Conservation (phyloP, 2,329 filamentous ascomycete genomes). For the Colletotrichum musae region DNA sequence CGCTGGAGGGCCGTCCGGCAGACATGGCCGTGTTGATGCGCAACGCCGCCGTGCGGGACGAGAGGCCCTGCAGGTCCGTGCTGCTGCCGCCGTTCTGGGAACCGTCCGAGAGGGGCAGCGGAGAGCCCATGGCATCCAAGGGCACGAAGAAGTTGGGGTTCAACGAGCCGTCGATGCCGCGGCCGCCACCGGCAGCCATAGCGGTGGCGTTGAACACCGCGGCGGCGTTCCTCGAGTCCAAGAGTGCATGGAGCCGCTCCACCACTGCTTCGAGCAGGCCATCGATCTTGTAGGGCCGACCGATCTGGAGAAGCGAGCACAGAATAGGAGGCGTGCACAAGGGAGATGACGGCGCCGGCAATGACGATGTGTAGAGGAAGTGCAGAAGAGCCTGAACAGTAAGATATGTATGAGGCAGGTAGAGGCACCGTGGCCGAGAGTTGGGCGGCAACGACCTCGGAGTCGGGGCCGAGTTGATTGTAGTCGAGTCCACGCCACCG, state of each 20-base stretch:
- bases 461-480: constrained; percentile 70
- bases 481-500: constrained; percentile 59
- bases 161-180: constrained; percentile 79
- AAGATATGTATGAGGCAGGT: constrained; percentile 91
- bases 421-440: constrained; percentile 86
- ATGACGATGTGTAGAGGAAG: constrained; percentile 92
- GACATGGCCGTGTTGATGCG: constrained; percentile 64
- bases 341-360: constrained; percentile 81
- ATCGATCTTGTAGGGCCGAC: constrained; percentile 92
- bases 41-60: constrained; percentile 56
- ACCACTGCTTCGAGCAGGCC: constrained; percentile 94
- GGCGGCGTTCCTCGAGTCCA: constrained; percentile 94
- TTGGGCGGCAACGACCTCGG: constrained; percentile 70
- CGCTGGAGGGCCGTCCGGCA: constrained; percentile 57
- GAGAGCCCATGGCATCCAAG: constrained; percentile 58
- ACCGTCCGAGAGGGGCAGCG: constrained; percentile 31
- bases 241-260: constrained; percentile 87
- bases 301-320: constrained; percentile 93
- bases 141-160: constrained; percentile 75
- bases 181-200: constrained; percentile 95
- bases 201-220: constrained; percentile 98
- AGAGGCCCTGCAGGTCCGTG: constrained; percentile 49
- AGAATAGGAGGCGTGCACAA: constrained; percentile 95
- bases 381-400: constrained; percentile 93
- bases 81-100: constrained; percentile 43